phyloP scores from a whole-genome alignment of 371 early-diverging fungal genomes.

The Batkoa obscura region DNA sequence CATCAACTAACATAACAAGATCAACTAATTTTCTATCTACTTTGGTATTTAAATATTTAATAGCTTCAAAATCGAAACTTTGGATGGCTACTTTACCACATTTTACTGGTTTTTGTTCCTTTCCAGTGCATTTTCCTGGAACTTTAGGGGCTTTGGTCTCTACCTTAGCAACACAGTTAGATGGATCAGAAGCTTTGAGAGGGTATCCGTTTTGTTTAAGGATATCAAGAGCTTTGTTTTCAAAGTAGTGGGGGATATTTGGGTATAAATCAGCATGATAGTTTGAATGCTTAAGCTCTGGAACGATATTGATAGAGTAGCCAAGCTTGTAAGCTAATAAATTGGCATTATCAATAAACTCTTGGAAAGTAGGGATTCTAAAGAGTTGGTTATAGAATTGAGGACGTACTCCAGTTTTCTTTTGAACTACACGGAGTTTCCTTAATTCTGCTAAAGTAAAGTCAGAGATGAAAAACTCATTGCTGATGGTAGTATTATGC shows the following conservation, averaged over 20 bases:
- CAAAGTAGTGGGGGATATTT: slow-evolving; percentile 12
- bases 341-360: slow-evolving; percentile 16
- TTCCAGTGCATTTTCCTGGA: background rate
- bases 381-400: slow-evolving; percentile 16
- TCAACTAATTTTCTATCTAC: slow-evolving; percentile 11
- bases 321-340: slow-evolving; percentile 11
- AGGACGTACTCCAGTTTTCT: slow-evolving; percentile 12
- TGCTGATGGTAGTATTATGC: background rate
- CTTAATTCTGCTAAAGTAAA: slow-evolving; percentile 17
- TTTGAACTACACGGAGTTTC: slow-evolving; percentile 12
- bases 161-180: background rate
- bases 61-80: slow-evolving; percentile 17
- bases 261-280: background rate
- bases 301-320: slow-evolving; percentile 17
- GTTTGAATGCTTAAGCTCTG: slow-evolving; percentile 17
- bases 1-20: slow-evolving; percentile 7
- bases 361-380: slow-evolving; percentile 16
- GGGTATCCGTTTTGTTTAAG: slow-evolving; percentile 16
- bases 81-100: slow-evolving; percentile 15
- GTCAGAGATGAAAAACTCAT: slow-evolving; percentile 21
- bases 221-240: slow-evolving; percentile 15
- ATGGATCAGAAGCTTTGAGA: background rate
- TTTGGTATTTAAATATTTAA: slow-evolving; percentile 13
- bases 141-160: background rate
- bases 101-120: background rate